Evolutionary conservation across 257 asterid species (phyloP).

Genomic region (Jaltomata sinuosa): DNA sequence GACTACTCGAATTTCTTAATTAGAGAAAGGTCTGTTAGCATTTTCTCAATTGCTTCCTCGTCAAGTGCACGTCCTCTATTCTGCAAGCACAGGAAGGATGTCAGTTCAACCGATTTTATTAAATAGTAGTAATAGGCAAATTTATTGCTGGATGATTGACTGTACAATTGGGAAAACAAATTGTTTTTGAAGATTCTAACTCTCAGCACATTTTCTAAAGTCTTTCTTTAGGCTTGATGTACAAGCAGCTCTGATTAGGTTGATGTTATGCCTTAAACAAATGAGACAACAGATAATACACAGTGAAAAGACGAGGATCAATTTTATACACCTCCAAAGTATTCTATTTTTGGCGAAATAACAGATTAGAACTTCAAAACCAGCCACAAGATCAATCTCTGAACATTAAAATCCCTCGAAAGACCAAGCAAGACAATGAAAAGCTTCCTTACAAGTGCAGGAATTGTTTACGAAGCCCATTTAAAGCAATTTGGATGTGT

Average conservation of each 20-base stretch:
- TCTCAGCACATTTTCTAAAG: neutral
- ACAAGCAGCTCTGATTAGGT: neutral
- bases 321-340: neutral
- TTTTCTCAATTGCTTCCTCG: constrained; percentile 16
- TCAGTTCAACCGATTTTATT: neutral
- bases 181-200: neutral
- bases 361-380: neutral
- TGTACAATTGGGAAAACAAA: neutral
- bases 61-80: constrained; percentile 11
- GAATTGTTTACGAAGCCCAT: neutral
- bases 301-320: neutral
- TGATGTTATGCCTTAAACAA: neutral
- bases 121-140: neutral
- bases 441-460: neutral
- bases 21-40: constrained; percentile 9
- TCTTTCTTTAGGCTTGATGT: neutral
- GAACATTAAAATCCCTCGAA: neutral
- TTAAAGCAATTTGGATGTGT: neutral
- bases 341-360: neutral
- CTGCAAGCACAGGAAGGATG: neutral
- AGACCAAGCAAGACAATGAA: neutral
- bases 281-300: neutral
- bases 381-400: neutral
- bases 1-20: constrained; percentile 13
- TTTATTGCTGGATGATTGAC: neutral